These are phyloP conservation scores for Aspergillus novoparasiticus DNA, from an alignment of 2,329 filamentous ascomycete species.

Conservation along the genomic window DNA sequence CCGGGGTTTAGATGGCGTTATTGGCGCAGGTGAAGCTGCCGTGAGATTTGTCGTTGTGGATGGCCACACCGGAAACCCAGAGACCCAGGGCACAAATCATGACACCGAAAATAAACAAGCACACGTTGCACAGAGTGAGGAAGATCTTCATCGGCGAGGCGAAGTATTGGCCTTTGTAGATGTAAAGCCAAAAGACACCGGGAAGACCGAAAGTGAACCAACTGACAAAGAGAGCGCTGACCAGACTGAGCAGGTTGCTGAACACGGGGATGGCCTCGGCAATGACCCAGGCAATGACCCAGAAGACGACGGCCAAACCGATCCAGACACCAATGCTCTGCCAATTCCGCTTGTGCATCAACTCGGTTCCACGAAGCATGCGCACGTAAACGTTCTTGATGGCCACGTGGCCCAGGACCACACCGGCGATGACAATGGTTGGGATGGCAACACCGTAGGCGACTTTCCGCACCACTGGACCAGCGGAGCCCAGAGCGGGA, in stretches of 20 bases:
- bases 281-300: conserved; percentile 67
- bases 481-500: conserved; percentile 67
- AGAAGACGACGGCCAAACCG: conserved; percentile 56
- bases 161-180: conserved; percentile 49
- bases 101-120: conserved; percentile 41
- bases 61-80: conserved; percentile 40
- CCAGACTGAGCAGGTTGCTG: conserved; percentile 64
- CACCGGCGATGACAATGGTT: conserved; percentile 70
- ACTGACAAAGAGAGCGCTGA: conserved; percentile 62
- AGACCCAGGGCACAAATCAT: conserved; percentile 41
- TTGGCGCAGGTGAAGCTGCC: conserved; percentile 44
- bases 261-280: conserved; percentile 71
- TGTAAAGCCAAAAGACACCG: conserved; percentile 51
- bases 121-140: conserved; percentile 47
- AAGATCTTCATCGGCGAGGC: conserved; percentile 47
- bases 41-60: conserved; percentile 34
- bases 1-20: conserved; percentile 25
- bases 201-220: conserved; percentile 63
- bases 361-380: conserved; percentile 61
- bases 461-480: conserved; percentile 59
- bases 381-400: conserved; percentile 67
- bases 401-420: conserved; percentile 69
- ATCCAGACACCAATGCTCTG: conserved; percentile 61
- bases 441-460: conserved; percentile 70
- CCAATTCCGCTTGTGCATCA: conserved; percentile 53